phyloP scores from a whole-genome alignment of 2,329 filamentous ascomycete species.

The Fulvia fulva region DNA sequence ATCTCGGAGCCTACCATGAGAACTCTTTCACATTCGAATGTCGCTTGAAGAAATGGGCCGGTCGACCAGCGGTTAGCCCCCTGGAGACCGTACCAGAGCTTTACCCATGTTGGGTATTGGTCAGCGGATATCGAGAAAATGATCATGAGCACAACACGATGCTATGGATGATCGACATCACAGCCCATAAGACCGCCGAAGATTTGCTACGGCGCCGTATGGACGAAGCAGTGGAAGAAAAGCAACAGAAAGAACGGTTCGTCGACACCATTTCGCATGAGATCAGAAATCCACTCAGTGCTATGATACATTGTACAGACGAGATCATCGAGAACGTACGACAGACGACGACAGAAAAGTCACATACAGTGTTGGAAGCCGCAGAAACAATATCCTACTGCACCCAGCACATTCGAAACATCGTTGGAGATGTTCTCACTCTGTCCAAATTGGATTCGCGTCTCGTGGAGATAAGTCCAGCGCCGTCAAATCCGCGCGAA shows the following conservation, averaged over 20 bases:
- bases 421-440: slow-evolving; percentile 47
- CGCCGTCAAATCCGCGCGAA: slow-evolving; percentile 32
- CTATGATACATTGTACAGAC: slow-evolving; percentile 44
- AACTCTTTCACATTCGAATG: slow-evolving; percentile 20
- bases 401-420: slow-evolving; percentile 33
- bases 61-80: slow-evolving; percentile 11
- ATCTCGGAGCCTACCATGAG: slow-evolving; percentile 11
- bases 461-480: slow-evolving; percentile 35
- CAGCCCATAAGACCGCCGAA: slow-evolving; percentile 43
- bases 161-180: slow-evolving; percentile 40
- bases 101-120: slow-evolving; percentile 17
- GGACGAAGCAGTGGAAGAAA: slow-evolving; percentile 38
- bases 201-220: slow-evolving; percentile 37
- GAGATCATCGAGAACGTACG: slow-evolving; percentile 30
- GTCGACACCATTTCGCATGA: slow-evolving; percentile 38
- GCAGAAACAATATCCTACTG: slow-evolving; percentile 31
- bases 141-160: slow-evolving; percentile 18
- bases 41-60: slow-evolving; percentile 18
- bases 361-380: slow-evolving; percentile 20
- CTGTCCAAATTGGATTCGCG: slow-evolving; percentile 37
- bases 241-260: slow-evolving; percentile 30
- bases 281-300: slow-evolving; percentile 42
- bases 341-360: slow-evolving; percentile 1
- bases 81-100: slow-evolving; percentile 4
- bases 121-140: slow-evolving; percentile 13